Evolutionary conservation across 192 early-diverging fungal species (phyloP).

Genomic region (Neocallimastix lanati): DNA sequence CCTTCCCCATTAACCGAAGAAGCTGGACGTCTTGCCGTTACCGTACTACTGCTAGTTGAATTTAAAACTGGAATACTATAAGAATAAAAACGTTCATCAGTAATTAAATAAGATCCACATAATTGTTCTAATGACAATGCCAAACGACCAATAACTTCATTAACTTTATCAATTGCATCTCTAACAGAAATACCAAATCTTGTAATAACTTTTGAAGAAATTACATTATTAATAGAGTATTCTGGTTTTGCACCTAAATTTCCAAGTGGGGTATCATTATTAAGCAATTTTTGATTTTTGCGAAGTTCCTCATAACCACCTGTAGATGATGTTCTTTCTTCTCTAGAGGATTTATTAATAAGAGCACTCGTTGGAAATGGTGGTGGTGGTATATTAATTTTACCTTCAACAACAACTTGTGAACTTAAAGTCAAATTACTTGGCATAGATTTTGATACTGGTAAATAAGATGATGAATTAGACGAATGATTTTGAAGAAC

Average conservation of each 20-base stretch:
- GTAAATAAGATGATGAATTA: slow-evolving; percentile 11
- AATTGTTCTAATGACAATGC: slow-evolving; percentile 28
- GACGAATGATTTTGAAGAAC: background rate
- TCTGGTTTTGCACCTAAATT: background rate
- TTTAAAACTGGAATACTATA: background rate
- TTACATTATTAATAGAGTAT: background rate
- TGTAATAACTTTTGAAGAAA: slow-evolving; percentile 11
- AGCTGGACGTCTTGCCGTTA: background rate
- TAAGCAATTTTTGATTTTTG: slow-evolving; percentile 12
- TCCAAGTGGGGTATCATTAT: background rate
- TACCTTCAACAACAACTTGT: slow-evolving; percentile 27
- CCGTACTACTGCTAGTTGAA: background rate
- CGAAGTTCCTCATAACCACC: background rate
- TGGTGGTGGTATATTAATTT: slow-evolving; percentile 19
- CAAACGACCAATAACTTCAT: slow-evolving; percentile 39
- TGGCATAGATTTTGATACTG: background rate
- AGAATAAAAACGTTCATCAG: background rate
- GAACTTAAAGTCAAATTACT: background rate
- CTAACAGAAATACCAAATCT: slow-evolving; percentile 44
- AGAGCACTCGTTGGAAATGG: slow-evolving; percentile 15
- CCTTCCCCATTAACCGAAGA: background rate
- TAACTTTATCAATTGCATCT: slow-evolving; percentile 48
- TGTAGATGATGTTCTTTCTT: background rate
- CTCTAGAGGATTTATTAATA: background rate
- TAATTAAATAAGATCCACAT: background rate